Conservation (phyloP, 371 early-diverging fungal genomes). For the Mucor lusitanicus region DNA sequence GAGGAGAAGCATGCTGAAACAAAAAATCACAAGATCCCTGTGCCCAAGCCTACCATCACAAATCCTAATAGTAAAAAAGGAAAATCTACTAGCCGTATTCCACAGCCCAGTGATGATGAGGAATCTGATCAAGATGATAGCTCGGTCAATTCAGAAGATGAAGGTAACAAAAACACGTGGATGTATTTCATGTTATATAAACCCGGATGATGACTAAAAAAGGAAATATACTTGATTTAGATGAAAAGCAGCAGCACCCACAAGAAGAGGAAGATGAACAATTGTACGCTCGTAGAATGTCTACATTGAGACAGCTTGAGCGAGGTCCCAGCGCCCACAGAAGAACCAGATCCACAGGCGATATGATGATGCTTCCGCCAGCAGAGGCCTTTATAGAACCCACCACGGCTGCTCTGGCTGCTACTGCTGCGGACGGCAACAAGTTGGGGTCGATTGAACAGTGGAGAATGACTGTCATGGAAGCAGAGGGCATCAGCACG, state of each 20-base stretch:
- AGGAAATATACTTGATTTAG: slow-evolving; percentile 8
- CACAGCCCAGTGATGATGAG: slow-evolving; percentile 28
- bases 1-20: background rate
- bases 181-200: background rate
- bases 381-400: slow-evolving; percentile 8
- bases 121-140: slow-evolving; percentile 12
- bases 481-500: slow-evolving; percentile 19
- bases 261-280: slow-evolving; percentile 9
- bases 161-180: slow-evolving; percentile 13
- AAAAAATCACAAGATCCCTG: background rate
- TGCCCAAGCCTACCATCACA: slow-evolving; percentile 2
- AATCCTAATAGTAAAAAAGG: background rate
- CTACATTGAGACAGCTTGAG: slow-evolving; percentile 31
- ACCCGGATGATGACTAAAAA: slow-evolving; percentile 5
- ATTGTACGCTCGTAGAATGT: slow-evolving; percentile 27
- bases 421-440: background rate
- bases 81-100: background rate
- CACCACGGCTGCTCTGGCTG: background rate
- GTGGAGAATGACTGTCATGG: slow-evolving; percentile 25
- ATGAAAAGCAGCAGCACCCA: background rate
- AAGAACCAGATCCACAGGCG: slow-evolving; percentile 29
- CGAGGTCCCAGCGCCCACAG: slow-evolving; percentile 33
- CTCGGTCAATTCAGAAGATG: slow-evolving; percentile 4
- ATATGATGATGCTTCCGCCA: slow-evolving; percentile 14
- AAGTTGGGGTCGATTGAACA: slow-evolving; percentile 22